Base-by-base conservation (phyloP, 1,284 basidiomycete genomes). In the Coniferiporia weirii region DNA sequence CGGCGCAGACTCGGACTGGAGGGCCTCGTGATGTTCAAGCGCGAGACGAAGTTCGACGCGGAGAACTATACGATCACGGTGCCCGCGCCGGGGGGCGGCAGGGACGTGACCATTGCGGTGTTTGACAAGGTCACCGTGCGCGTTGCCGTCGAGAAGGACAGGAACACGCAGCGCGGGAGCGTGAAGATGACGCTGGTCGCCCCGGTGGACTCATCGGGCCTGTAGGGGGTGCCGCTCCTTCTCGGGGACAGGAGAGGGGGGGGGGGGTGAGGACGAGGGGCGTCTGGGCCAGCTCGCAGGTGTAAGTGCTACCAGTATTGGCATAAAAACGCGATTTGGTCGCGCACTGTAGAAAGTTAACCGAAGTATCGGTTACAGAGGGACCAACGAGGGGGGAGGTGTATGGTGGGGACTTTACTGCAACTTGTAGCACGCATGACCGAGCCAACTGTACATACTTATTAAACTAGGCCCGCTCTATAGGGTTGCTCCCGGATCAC, bases 81-180 rank as follows among this genome's bases (percentile, higher is more conserved):
- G 1, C 90, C 72, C 2, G 64, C 73, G 0, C 63, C 65, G 22
- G 65, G 68, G 4, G 45, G 52, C 19, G 72, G 70, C 1, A 68
- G 73, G n/a, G 79, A 79, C 34, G 77, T 83, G 15, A 80, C 78
- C 20, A 84, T 96, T 46, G 79, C 89, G 1, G 90, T 98, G 27
- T 98, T 99, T 71, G 95, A 98, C 74, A 92, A 93, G 71, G 93
- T 98, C 57, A 80, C 73, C 17, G 96, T 99, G 15, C 83, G 86
- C 66, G 91, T 99, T 53, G 85, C 89, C 56, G 92, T 98, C 2
- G 93, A 96, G 71, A 97, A 95, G 78, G 95, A 99, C 71, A 86
- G 82, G 68, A 96, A 95, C 66, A 98, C 95, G 7, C 93, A 97
- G 71, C 79, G 96, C 59, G 94, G 93, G 9, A 89, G 88, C 66